Conservation (phyloP, 306 rosid species). For the Corylus heterophylla region DNA sequence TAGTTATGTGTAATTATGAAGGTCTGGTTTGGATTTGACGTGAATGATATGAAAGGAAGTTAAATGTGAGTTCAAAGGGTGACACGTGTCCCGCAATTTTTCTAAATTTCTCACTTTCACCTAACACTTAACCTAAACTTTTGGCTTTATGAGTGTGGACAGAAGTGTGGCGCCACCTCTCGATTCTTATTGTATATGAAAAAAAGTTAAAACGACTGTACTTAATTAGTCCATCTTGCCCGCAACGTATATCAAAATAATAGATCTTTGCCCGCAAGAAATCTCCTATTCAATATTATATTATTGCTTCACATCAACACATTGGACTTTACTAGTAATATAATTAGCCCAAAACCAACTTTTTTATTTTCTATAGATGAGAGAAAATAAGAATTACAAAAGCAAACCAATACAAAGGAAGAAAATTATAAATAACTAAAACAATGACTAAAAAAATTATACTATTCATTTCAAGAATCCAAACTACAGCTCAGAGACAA, state of each 20-base stretch:
- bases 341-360: background rate
- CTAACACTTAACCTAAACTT: constrained; percentile 51
- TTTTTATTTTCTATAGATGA: too few species aligned
- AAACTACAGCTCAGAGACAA: too few species aligned
- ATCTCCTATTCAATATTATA: constrained; percentile 14
- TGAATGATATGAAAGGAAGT: constrained; percentile 7
- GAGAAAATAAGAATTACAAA: too few species aligned
- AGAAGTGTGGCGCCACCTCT: constrained; percentile 25
- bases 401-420: too few species aligned
- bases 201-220: constrained; percentile 33
- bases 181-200: constrained; percentile 26
- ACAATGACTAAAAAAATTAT: too few species aligned
- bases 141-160: constrained; percentile 43
- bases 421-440: too few species aligned
- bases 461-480: too few species aligned
- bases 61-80: constrained; percentile 32
- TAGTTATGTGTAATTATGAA: background rate
- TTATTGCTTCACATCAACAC: constrained; percentile 3
- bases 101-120: constrained; percentile 34
- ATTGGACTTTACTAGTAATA: background rate
- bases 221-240: background rate
- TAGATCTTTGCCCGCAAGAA: constrained; percentile 42
- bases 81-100: constrained; percentile 41
- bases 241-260: background rate
- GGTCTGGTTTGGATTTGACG: constrained; percentile 11